Conservation (phyloP, 345 rosid species). For the Hypericum perforatum region DNA sequence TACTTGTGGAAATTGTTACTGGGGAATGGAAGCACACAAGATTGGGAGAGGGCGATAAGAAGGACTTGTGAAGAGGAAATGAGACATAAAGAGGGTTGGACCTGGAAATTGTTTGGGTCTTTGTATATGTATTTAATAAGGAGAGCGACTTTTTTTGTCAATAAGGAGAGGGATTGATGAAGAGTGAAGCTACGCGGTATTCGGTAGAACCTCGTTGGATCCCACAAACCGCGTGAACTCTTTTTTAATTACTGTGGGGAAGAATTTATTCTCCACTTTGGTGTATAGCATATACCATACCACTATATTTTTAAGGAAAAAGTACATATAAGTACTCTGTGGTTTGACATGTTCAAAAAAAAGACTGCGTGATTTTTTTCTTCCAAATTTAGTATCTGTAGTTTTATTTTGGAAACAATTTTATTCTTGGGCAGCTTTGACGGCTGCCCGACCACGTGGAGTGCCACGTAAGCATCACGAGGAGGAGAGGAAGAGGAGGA, state of each 20-base stretch:
- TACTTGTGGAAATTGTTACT: background rate
- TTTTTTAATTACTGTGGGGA: background rate
- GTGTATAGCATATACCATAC: too few relatives aligned
- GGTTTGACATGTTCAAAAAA: too few relatives aligned
- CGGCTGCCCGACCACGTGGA: too few relatives aligned
- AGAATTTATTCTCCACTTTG: too few relatives aligned
- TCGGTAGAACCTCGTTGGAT: conserved; percentile 9
- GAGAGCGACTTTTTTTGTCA: background rate
- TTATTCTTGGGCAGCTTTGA: too few relatives aligned
- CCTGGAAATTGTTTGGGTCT: background rate
- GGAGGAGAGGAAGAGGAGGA: too few relatives aligned
- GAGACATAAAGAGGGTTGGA: background rate
- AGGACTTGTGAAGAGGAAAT: background rate
- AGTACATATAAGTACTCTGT: too few relatives aligned
- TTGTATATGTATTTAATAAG: background rate
- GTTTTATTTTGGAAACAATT: too few relatives aligned
- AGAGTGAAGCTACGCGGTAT: conserved; percentile 25
- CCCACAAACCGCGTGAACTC: conserved; percentile 53
- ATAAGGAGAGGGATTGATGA: conserved; percentile 1
- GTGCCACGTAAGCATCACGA: too few relatives aligned
- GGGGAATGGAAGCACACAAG: background rate
- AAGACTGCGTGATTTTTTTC: too few relatives aligned
- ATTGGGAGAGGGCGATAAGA: background rate
- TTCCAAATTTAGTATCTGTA: too few relatives aligned
- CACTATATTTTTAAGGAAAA: too few relatives aligned